Percentiles rank a stretch among this genome's conserved stretches.
Evolutionary conservation across 805 yeast species (phyloP).

Genomic region (Grigorovia transvaalensis): DNA sequence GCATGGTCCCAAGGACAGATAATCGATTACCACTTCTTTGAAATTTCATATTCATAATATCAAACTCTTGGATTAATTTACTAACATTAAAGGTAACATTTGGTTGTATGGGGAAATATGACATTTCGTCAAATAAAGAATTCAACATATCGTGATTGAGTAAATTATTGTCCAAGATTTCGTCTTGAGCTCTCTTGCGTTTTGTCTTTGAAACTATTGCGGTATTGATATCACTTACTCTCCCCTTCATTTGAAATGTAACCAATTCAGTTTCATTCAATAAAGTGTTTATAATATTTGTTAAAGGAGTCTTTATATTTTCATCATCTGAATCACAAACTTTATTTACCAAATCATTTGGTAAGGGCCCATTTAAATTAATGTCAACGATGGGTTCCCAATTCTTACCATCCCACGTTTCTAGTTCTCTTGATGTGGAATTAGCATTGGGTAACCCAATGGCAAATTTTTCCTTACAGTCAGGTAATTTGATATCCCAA

Average conservation of each 20-base stretch:
- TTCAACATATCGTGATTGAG: slow-evolving; percentile 12
- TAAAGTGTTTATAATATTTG: slow-evolving; percentile 17
- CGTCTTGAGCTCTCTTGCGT: neutral
- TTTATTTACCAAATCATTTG: slow-evolving; percentile 15
- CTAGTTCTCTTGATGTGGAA: slow-evolving; percentile 9
- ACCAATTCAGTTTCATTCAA: slow-evolving; percentile 14
- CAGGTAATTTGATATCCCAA: slow-evolving; percentile 31
- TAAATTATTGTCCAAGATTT: slow-evolving; percentile 3
- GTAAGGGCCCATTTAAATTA: slow-evolving; percentile 19
- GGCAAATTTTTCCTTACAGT: slow-evolving; percentile 26
- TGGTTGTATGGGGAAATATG: slow-evolving; percentile 12
- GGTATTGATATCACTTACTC: slow-evolving; percentile 1
- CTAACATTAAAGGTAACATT: slow-evolving; percentile 17
- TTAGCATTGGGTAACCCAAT: slow-evolving; percentile 23
- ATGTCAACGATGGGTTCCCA: slow-evolving; percentile 3
- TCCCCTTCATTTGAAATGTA: slow-evolving; percentile 13
- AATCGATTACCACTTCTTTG: slow-evolving; percentile 23
- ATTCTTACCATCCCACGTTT: neutral
- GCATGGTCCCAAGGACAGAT: slow-evolving; percentile 31
- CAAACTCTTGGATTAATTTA: slow-evolving; percentile 28
- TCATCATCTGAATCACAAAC: slow-evolving; percentile 27
- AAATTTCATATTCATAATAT: slow-evolving; percentile 30
- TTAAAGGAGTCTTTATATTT: slow-evolving; percentile 25
- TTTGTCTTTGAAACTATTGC: neutral
- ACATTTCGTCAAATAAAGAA: slow-evolving; percentile 10